These are phyloP conservation scores for Heritiera fomes DNA, from an alignment of 345 rosid species.

Conservation along the genomic window DNA sequence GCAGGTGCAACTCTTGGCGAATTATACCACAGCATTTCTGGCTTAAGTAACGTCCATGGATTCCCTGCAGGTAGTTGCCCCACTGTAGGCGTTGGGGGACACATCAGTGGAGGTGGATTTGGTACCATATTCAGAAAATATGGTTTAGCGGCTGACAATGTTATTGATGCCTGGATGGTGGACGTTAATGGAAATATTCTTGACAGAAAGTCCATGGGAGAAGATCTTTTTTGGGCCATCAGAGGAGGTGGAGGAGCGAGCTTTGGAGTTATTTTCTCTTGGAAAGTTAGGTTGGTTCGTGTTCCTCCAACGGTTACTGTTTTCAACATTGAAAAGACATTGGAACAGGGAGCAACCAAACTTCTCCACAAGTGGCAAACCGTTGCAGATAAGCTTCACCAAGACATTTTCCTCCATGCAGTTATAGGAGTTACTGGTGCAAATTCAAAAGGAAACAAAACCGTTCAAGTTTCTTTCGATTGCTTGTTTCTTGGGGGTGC, in stretches of 20 bases:
- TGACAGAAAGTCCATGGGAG: conserved; percentile 9
- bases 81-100: conserved; percentile 17
- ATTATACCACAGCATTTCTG: not conserved
- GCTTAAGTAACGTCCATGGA: not conserved
- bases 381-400: not conserved
- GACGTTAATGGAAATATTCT: conserved; percentile 5
- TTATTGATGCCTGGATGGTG: conserved; percentile 2
- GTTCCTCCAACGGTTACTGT: conserved; percentile 8
- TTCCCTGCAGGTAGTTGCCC: conserved; percentile 17
- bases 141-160: conserved; percentile 9
- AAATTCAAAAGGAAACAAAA: not conserved
- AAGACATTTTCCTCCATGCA: conserved; percentile 9
- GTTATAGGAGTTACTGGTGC: not conserved
- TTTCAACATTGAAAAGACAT: not conserved
- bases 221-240: conserved; percentile 15
- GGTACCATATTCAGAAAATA: conserved; percentile 16
- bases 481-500: conserved; percentile 2
- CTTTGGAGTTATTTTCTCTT: conserved; percentile 8
- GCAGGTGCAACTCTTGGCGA: conserved; percentile 10
- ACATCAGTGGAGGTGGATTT: conserved; percentile 15
- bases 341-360: conserved; percentile 8
- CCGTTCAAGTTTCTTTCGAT: conserved; percentile 11
- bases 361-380: conserved; percentile 18
- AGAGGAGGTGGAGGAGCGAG: conserved; percentile 14
- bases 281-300: conserved; percentile 8